Conservation (phyloP, 1,284 basidiomycete genomes). For the Exobasidium rhododendri region DNA sequence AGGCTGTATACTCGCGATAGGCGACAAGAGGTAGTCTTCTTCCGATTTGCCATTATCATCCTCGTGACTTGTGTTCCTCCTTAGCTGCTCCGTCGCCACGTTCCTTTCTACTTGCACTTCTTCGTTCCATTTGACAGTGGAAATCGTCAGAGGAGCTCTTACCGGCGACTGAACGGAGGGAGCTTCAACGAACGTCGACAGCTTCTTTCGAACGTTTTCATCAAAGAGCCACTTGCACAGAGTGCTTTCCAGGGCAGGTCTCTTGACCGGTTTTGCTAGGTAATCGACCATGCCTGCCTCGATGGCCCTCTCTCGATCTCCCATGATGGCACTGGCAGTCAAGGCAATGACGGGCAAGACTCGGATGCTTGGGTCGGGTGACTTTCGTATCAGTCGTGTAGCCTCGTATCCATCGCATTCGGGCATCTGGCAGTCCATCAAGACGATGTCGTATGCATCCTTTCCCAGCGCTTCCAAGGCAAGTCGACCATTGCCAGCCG, state of each 20-base stretch:
- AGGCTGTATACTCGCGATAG: no score
- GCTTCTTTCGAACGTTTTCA: slow-evolving; percentile 33
- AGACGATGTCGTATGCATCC: slow-evolving; percentile 32
- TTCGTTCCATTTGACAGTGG: neutral
- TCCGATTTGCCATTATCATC: no score
- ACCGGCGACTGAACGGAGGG: neutral
- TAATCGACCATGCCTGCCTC: neutral
- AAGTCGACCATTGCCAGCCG: slow-evolving; percentile 46
- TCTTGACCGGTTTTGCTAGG: slow-evolving; percentile 31
- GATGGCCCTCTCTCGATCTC: slow-evolving; percentile 47
- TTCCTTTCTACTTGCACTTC: neutral
- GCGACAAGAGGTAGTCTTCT: no score
- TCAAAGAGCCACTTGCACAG: slow-evolving; percentile 46
- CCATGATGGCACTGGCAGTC: slow-evolving; percentile 32
- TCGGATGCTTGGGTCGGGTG: slow-evolving; percentile 34
- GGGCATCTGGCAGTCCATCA: slow-evolving; percentile 31
- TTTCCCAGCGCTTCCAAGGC: slow-evolving; percentile 36
- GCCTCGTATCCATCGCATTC: slow-evolving; percentile 48
- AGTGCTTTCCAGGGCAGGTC: slow-evolving; percentile 38
- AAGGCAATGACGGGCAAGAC: slow-evolving; percentile 30
- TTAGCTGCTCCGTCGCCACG: neutral
- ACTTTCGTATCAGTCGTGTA: slow-evolving; percentile 35
- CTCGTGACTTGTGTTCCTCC: no score
- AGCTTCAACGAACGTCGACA: slow-evolving; percentile 31
- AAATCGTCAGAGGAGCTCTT: neutral